Evolutionary conservation across 192 early-diverging fungal species (phyloP).

Genomic region (Phycomyces nitens): DNA sequence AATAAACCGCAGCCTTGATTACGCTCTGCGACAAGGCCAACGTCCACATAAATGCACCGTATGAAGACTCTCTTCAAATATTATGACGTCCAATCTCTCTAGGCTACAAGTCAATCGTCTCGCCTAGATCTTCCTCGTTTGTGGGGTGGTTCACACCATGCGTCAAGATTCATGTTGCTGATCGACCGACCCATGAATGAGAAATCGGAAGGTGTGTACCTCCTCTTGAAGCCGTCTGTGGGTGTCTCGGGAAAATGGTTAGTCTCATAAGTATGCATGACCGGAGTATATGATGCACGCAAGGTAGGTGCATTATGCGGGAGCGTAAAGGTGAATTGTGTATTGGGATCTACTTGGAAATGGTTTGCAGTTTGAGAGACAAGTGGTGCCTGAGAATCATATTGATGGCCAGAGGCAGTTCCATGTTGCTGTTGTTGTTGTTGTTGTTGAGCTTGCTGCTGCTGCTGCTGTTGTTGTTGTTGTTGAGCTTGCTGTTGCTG

Average conservation of each 20-base stretch:
- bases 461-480: background rate
- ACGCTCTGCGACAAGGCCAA: no score
- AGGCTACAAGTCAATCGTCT: slow-evolving; percentile 5
- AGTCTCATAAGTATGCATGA: slow-evolving; percentile 6
- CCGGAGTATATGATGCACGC: slow-evolving; percentile 8
- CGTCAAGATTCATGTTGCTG: slow-evolving; percentile 21
- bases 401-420: background rate
- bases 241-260: slow-evolving; percentile 6
- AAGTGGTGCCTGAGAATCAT: slow-evolving; percentile 7
- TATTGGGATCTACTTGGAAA: slow-evolving; percentile 34
- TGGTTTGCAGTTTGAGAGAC: slow-evolving; percentile 12
- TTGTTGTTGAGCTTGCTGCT: background rate
- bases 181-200: slow-evolving; percentile 34
- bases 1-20: no score
- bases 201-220: slow-evolving; percentile 22
- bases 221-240: slow-evolving; percentile 10
- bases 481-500: slow-evolving; percentile 3
- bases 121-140: slow-evolving; percentile 28
- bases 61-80: no score
- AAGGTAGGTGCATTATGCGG: slow-evolving; percentile 9
- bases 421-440: background rate
- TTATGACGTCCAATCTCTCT: no score
- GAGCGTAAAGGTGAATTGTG: slow-evolving; percentile 35
- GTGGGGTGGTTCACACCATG: slow-evolving; percentile 26
- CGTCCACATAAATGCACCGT: no score